phyloP scores from a whole-genome alignment of 192 early-diverging fungal genomes.

The Umbelopsis isabellina region DNA sequence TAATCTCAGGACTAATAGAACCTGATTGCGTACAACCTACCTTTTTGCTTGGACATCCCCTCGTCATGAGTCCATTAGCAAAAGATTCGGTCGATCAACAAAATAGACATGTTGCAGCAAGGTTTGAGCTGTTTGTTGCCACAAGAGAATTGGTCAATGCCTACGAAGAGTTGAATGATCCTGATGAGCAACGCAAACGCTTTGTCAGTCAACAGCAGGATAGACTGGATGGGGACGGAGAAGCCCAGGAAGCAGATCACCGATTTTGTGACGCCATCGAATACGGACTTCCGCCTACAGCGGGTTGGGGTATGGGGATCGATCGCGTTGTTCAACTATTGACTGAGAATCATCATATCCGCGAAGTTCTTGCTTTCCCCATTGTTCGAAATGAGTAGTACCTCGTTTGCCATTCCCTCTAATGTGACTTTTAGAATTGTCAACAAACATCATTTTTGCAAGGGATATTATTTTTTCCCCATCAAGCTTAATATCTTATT shows the following conservation, averaged over 20 bases:
- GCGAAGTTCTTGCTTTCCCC: conserved; percentile 86
- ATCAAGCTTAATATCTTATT: no score
- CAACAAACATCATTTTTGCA: no score
- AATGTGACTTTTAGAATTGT: background rate
- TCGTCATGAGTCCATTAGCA: conserved; percentile 79
- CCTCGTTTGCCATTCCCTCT: background rate
- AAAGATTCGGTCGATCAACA: conserved; percentile 49
- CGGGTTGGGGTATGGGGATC: conserved; percentile 90
- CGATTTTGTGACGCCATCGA: conserved; percentile 80
- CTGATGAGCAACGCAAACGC: conserved; percentile 68
- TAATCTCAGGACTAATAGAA: conserved; percentile 77
- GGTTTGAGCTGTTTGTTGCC: conserved; percentile 84
- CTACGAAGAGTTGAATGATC: conserved; percentile 91
- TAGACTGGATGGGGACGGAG: conserved; percentile 70
- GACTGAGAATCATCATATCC: conserved; percentile 66
- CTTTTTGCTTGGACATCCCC: conserved; percentile 80
- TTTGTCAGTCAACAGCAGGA: conserved; percentile 69
- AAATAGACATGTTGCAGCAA: conserved; percentile 53
- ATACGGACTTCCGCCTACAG: conserved; percentile 84
- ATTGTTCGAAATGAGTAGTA: conserved; percentile 33
- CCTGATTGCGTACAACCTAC: conserved; percentile 80
- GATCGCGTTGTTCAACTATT: conserved; percentile 80
- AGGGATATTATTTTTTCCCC: no score
- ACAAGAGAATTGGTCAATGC: conserved; percentile 83
- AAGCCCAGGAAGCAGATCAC: conserved; percentile 73